Percentiles rank a stretch among this genome's conserved stretches.
Conservation (phyloP, 1,284 basidiomycete genomes). For the Golubevia sp. region DNA sequence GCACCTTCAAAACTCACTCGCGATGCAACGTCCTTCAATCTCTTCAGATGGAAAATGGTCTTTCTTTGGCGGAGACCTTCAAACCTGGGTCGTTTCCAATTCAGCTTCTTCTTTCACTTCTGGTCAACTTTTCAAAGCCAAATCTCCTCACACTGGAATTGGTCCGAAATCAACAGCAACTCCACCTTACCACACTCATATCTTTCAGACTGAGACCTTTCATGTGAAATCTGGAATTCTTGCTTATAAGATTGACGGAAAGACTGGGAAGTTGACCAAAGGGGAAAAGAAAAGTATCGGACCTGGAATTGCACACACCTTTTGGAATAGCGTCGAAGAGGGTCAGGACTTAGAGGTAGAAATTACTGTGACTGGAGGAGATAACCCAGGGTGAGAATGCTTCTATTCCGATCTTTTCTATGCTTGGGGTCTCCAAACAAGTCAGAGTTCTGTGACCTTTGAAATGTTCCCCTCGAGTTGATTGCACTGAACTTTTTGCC, state of each 20-base stretch:
- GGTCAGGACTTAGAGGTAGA: conserved; percentile 52
- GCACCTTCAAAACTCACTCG: no score
- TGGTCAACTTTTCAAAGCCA: conserved; percentile 52
- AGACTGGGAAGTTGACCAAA: conserved; percentile 38
- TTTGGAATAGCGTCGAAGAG: conserved; percentile 49
- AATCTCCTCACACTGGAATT: conserved; percentile 38
- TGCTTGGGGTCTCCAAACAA: no score
- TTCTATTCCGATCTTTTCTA: no score
- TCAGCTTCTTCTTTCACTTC: conserved; percentile 25
- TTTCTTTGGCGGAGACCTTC: conserved; percentile 34
- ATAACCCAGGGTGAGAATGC: conserved; percentile 30
- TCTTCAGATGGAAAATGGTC: conserved; percentile 24
- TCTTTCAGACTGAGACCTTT: conserved; percentile 56
- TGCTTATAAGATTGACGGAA: conserved; percentile 57
- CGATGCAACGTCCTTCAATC: conserved; percentile 26
- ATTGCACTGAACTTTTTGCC: no score
- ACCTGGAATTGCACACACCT: conserved; percentile 53
- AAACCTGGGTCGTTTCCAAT: conserved; percentile 20
- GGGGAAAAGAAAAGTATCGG: conserved; percentile 51
- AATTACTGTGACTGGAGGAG: conserved; percentile 53
- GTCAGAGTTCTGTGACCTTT: no score
- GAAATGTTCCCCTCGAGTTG: no score
- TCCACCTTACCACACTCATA: conserved; percentile 58
- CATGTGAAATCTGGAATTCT: conserved; percentile 49
- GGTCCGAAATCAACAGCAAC: conserved; percentile 48